Conservation (phyloP, 495 filamentous ascomycete genomes). For the Talaromyces thailandensis region DNA sequence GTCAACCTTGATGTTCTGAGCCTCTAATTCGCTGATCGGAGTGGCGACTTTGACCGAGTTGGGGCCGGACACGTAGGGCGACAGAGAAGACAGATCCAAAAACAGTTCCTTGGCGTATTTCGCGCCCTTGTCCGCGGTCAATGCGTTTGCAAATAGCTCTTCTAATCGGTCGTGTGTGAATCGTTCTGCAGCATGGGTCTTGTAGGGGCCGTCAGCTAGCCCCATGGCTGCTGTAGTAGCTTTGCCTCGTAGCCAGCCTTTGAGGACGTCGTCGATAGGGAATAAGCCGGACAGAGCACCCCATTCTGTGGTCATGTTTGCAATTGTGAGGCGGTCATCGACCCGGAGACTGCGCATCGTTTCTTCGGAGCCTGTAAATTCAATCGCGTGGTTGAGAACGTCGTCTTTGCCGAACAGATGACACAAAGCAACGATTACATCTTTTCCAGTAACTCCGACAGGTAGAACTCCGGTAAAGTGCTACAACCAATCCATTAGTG, state of each 20-base stretch:
- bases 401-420: conserved; percentile 83
- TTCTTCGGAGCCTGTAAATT: conserved; percentile 74
- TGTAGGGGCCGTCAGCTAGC: conserved; percentile 29
- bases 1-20: conserved; percentile 64
- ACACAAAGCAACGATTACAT: conserved; percentile 87
- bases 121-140: conserved; percentile 67
- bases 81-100: conserved; percentile 70
- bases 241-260: conserved; percentile 69
- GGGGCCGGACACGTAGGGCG: conserved; percentile 81
- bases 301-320: conserved; percentile 97
- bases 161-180: conserved; percentile 67
- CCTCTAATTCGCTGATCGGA: conserved; percentile 65
- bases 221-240: conserved; percentile 58
- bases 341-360: conserved; percentile 68
- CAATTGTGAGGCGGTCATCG: conserved; percentile 74
- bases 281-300: conserved; percentile 67
- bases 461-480: conserved; percentile 63
- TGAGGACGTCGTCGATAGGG: conserved; percentile 67
- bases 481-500: neutral
- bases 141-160: conserved; percentile 54
- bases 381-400: conserved; percentile 86
- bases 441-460: conserved; percentile 82
- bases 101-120: conserved; percentile 76
- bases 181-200: conserved; percentile 30
- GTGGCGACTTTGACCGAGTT: conserved; percentile 68